A percentile compares a stretch with the other conserved stretches of the same genome.
Conservation (phyloP, 2,329 filamentous ascomycete species). For the Colletotrichum endophyticum region DNA sequence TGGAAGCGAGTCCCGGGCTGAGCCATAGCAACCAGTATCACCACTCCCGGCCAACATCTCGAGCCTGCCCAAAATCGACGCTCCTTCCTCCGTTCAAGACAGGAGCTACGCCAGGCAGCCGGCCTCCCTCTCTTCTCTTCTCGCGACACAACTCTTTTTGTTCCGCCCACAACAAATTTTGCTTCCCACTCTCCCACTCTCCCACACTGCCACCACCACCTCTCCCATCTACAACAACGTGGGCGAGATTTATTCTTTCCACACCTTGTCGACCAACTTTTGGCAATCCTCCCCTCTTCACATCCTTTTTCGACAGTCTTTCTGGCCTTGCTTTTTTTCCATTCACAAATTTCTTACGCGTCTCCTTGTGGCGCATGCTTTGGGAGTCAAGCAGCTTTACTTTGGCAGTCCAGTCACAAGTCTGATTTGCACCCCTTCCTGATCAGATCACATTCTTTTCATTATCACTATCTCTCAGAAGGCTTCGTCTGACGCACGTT, state of each 20-base stretch:
- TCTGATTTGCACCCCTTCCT: background rate
- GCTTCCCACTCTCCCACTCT: background rate
- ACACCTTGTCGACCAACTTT: background rate
- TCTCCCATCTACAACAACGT: background rate
- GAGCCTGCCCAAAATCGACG: background rate
- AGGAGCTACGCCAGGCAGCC: background rate
- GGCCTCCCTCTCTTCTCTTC: background rate
- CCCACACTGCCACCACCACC: background rate
- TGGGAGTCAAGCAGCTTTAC: background rate
- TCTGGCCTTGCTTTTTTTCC: background rate
- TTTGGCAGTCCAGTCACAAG: background rate
- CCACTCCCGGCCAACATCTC: background rate
- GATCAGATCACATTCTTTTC: background rate
- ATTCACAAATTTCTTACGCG: background rate
- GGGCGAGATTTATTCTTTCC: background rate
- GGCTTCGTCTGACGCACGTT: background rate
- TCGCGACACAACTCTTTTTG: background rate
- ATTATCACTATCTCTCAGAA: background rate
- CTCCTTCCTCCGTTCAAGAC: background rate
- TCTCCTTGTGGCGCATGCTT: background rate
- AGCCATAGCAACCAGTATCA: background rate
- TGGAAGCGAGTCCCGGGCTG: background rate
- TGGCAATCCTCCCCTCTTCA: background rate
- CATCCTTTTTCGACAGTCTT: background rate
- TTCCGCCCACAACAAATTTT: background rate